A percentile compares a stretch with the other conserved stretches of the same genome.
Evolutionary conservation across 139 green algal species (phyloP).

Genomic region (Chlamydomonas incerta): DNA sequence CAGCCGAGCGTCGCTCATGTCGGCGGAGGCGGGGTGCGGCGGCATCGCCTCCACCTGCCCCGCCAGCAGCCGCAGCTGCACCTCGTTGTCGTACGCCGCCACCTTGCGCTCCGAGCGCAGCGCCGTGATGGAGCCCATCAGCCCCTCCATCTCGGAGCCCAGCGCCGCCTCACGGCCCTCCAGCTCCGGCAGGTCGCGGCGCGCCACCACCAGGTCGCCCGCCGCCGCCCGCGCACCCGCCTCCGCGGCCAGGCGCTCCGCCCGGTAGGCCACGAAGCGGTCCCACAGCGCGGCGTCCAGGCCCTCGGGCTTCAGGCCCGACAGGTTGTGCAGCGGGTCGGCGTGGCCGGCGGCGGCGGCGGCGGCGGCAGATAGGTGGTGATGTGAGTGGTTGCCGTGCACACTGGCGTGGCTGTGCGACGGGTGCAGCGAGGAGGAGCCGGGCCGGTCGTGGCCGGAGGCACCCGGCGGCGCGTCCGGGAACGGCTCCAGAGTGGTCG

Average conservation of each 20-base stretch:
- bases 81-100: conserved; percentile 59
- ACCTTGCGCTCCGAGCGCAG: conserved; percentile 39
- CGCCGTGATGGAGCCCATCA: conserved; percentile 18
- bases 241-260: conserved; percentile 34
- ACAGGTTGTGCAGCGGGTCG: conserved; percentile 5
- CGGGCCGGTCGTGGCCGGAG: too few species aligned
- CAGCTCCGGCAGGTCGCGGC: conserved; percentile 44
- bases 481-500: conserved; percentile 29
- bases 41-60: conserved; percentile 63
- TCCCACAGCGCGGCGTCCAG: conserved; percentile 54
- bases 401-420: background rate
- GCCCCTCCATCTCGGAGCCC: conserved; percentile 4
- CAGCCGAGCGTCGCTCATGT: conserved; percentile 60
- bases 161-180: conserved; percentile 6
- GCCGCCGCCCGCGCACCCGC: conserved; percentile 19
- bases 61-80: conserved; percentile 72
- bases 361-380: background rate
- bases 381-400: background rate
- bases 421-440: too few species aligned
- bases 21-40: conserved; percentile 15
- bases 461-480: background rate
- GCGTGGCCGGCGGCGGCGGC: background rate
- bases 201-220: conserved; percentile 13
- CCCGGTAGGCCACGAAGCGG: conserved; percentile 39
- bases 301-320: conserved; percentile 44